Conservation (phyloP, 2,329 filamentous ascomycete genomes). For the Cryphonectria nitschkei region DNA sequence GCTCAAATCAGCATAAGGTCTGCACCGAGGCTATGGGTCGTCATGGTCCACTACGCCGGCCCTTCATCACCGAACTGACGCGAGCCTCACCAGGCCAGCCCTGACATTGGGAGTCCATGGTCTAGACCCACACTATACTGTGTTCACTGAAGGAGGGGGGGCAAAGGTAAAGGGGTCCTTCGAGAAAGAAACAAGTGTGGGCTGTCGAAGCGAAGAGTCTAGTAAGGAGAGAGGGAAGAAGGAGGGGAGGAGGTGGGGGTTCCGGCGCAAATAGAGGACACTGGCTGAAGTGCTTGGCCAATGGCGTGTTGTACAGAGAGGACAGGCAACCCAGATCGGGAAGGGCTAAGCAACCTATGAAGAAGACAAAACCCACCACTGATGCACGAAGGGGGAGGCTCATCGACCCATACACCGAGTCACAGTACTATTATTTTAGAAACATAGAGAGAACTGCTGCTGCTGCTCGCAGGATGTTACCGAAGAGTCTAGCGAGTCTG, state of each 20-base stretch:
- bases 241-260: no score
- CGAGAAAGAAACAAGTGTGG: slow-evolving; percentile 5
- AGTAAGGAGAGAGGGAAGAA: neutral
- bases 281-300: slow-evolving; percentile 5
- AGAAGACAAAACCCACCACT: neutral
- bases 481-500: neutral
- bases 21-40: slow-evolving; percentile 15
- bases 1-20: neutral
- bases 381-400: neutral
- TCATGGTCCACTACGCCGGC: slow-evolving; percentile 21
- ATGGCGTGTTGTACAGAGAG: slow-evolving; percentile 24
- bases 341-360: slow-evolving; percentile 1
- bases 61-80: slow-evolving; percentile 24
- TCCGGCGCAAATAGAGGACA: neutral
- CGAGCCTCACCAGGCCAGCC: slow-evolving; percentile 16
- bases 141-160: neutral
- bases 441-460: neutral
- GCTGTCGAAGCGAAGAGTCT: neutral
- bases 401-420: slow-evolving; percentile 10
- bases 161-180: neutral
- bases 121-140: slow-evolving; percentile 5
- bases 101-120: slow-evolving; percentile 17
- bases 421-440: neutral
- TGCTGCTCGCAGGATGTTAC: slow-evolving; percentile 8
- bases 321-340: slow-evolving; percentile 11